Evolutionary conservation across 106 monocot genomes (phyloP), one percentile per base, ranked within the genome.

Genomic region (Triglochin maritima): DNA sequence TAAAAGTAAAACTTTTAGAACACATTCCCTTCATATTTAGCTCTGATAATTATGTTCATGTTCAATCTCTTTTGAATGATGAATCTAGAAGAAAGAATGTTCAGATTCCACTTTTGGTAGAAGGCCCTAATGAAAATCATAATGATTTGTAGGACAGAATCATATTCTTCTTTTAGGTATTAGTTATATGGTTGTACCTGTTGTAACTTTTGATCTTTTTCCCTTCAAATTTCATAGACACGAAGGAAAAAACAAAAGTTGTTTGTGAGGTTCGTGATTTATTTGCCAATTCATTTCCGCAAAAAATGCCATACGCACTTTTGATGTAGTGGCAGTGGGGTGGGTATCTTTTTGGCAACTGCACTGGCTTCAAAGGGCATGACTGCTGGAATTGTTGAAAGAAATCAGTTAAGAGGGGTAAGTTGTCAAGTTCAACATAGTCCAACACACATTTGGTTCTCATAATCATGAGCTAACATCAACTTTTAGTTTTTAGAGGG

Each of bases 301-400:
- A 63, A 14, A 53, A n/a, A 67, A 63, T 52, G n/a, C 44, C 46
- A 67, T n/a, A 46, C 16, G 63, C 57, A 69, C 63, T 17, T 90
- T 87, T 74, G 87, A 95, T 85, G 81, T 87, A 13, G 50, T 95
- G 63, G 84, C 90, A 60, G 95, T 70, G 95, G 95, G 79, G 95
- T 95, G 71, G 95, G 95, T 48, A 87, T 95, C 17, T 95, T 95
- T 83, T 72, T 95, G 69, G 95, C 95, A 60, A 85, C 87, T 47
- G 85, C 87, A 60, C 71, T 95, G 54, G 72, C 77, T 69, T 81
- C 70, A 60, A 90, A 79, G 81, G 95, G 95, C 59, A 71, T 89
- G 59, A 66, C 62, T 46, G 94, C 89, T 57, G 87, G 85, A 46
- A 78, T 94, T 79, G 77, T 94, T 47, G 94, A 94, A 83, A 79